Evolutionary conservation across 495 filamentous ascomycete species (phyloP).

Genomic region (Pyronema domesticum): DNA sequence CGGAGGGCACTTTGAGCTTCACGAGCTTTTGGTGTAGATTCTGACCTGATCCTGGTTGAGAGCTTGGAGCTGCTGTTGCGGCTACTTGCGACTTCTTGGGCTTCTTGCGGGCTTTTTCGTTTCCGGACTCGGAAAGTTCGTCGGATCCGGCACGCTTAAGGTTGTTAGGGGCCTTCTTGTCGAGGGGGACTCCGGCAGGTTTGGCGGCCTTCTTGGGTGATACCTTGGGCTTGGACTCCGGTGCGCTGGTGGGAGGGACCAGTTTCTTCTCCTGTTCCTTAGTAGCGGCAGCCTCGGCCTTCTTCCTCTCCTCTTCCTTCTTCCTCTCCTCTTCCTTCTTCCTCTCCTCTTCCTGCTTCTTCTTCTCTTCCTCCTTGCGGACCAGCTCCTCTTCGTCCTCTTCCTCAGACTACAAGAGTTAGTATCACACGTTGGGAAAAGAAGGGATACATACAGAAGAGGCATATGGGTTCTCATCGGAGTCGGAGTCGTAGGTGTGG

Average conservation of each 20-base stretch:
- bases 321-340: constrained; percentile 27
- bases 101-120: constrained; percentile 70
- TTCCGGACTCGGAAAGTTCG: constrained; percentile 57
- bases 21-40: constrained; percentile 27
- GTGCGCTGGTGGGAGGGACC: background rate
- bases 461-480: constrained; percentile 59
- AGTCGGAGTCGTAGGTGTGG: constrained; percentile 60
- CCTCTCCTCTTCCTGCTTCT: constrained; percentile 33
- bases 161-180: constrained; percentile 45
- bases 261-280: constrained; percentile 20
- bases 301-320: constrained; percentile 41
- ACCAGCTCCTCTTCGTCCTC: constrained; percentile 30
- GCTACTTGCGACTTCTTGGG: constrained; percentile 46
- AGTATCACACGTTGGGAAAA: background rate
- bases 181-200: constrained; percentile 21
- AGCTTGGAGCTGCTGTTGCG: constrained; percentile 22
- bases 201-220: constrained; percentile 10
- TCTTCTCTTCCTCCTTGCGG: constrained; percentile 51
- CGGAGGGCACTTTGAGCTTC: constrained; percentile 25
- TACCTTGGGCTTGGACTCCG: constrained; percentile 27
- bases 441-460: constrained; percentile 26
- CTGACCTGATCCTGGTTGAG: constrained; percentile 18
- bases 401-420: constrained; percentile 27
- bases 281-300: constrained; percentile 28
- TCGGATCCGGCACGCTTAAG: constrained; percentile 80